phyloP scores from a whole-genome alignment of 768 basidiomycete genomes.

The Phylloporus scabripes region DNA sequence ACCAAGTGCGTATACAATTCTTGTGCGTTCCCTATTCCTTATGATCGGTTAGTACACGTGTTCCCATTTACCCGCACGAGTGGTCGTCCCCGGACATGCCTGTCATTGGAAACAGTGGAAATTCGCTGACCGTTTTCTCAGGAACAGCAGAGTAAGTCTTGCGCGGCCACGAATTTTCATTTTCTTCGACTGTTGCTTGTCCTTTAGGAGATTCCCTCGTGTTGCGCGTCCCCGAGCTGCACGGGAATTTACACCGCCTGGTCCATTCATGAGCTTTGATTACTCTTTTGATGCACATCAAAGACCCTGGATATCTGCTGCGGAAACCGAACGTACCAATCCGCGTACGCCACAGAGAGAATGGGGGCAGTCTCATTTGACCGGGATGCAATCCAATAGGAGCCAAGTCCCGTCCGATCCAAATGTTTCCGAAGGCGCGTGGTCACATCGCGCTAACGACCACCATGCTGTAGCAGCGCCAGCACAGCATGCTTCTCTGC shows the following conservation, averaged over 20 bases:
- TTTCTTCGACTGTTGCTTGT: not conserved
- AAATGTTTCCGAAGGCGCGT: not conserved
- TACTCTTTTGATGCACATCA: not conserved
- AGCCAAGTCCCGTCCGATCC: constrained; percentile 13
- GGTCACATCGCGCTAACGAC: not conserved
- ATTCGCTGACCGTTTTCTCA: not conserved
- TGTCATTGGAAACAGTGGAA: not conserved
- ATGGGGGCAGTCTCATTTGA: not conserved
- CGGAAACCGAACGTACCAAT: not conserved
- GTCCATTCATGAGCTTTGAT: not conserved
- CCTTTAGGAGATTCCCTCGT: constrained; percentile 4
- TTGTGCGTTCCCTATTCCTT: not conserved
- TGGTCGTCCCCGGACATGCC: not conserved
- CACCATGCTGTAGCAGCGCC: constrained; percentile 20
- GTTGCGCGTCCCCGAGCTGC: not conserved
- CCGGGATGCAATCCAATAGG: not conserved
- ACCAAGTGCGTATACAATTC: constrained; percentile 7
- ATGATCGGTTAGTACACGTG: constrained; percentile 3
- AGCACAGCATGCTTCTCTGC: constrained; percentile 3
- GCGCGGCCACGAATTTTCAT: not conserved
- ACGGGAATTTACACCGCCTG: not conserved
- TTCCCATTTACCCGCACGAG: not conserved
- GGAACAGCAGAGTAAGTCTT: constrained; percentile 11
- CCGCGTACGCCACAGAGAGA: not conserved
- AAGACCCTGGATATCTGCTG: not conserved